Evolutionary conservation across 2,329 filamentous ascomycete genomes (phyloP).

Genomic region (Didymella keratinophila): DNA sequence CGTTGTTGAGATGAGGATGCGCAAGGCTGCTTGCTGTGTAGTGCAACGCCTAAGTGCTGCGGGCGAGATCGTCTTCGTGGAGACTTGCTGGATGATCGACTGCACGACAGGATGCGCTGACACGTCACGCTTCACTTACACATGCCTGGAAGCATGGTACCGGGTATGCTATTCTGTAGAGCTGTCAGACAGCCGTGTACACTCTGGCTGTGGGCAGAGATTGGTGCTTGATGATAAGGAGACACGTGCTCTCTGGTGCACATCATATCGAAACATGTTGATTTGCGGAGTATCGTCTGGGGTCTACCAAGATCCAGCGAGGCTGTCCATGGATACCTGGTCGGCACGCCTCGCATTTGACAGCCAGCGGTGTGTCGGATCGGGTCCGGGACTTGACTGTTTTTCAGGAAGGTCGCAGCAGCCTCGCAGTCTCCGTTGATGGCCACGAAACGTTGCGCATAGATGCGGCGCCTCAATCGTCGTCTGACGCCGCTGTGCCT

Average conservation of each 20-base stretch:
- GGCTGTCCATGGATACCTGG: conserved; percentile 9
- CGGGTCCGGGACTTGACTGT: background rate
- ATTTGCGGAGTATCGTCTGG: background rate
- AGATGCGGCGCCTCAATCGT: conserved; percentile 8
- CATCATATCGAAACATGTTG: background rate
- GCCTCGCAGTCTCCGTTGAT: background rate
- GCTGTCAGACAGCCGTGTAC: background rate
- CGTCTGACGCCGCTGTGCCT: background rate
- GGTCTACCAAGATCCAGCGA: conserved; percentile 1
- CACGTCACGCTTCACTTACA: background rate
- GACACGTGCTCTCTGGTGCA: background rate
- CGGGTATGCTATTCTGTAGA: background rate
- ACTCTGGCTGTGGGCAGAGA: background rate
- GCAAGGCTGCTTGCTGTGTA: background rate
- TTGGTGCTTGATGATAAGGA: background rate
- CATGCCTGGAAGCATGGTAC: background rate
- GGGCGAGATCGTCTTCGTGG: background rate
- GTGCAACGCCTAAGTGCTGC: background rate
- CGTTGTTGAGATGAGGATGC: background rate
- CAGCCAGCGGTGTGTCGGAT: conserved; percentile 13
- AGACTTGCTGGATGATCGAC: background rate
- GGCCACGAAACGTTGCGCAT: conserved; percentile 7
- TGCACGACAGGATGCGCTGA: conserved; percentile 4
- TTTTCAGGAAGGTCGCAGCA: background rate
- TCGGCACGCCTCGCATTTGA: conserved; percentile 5